Evolutionary conservation across 176 grass and related monocot species (phyloP), one percentile per base, ranked within the genome.

Genomic region (Paspalum vaginatum): DNA sequence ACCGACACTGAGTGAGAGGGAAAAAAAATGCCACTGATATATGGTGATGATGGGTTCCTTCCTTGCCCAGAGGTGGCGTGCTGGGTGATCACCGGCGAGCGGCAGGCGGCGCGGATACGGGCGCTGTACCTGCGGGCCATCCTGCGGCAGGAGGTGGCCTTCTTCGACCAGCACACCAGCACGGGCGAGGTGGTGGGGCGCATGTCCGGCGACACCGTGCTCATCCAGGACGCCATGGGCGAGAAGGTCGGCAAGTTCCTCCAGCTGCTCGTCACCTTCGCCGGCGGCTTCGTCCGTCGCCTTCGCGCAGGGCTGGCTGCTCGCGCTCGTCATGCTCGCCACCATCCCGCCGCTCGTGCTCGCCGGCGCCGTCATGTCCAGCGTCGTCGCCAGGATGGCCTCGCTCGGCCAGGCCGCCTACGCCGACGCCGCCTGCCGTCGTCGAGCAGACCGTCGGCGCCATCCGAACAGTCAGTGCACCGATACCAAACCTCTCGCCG

Each of bases 201-300:
- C 73, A 94, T 94, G 89, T 91, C 92, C 0, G 89, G 92, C 14
- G 92, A 94, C 75, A 94, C 92, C 3, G 86, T 91, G n/a, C 84
- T 94, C 14, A 91, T 94, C 88, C 92, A 94, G 82, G 89, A 94
- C 25, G 92, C 92, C 70, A 94, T 94, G 83, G 92, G 92, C 0
- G 89, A 94, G 70, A 91, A 94, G 84, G 92, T 94, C 52, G 92
- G 85, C 26, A 94, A 88, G 77, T 94, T 88, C 75, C 7, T 91
- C 53, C 92, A 94, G 75, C 84, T 91, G 1, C 42, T 83, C 6
- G 58, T 86, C 4, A 80, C 81, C 5, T 94, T 94, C 77, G 15
- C 70, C 0, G 92, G 92, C 11, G 92, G 92, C 8, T 88, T 94
- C 47, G 57, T n/a, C 83, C 53, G 57, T 94, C 13, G 92, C 92